These are phyloP conservation scores for Aspergillus alliaceus DNA, from an alignment of 2,329 filamentous ascomycete genomes.

Conservation along the genomic window DNA sequence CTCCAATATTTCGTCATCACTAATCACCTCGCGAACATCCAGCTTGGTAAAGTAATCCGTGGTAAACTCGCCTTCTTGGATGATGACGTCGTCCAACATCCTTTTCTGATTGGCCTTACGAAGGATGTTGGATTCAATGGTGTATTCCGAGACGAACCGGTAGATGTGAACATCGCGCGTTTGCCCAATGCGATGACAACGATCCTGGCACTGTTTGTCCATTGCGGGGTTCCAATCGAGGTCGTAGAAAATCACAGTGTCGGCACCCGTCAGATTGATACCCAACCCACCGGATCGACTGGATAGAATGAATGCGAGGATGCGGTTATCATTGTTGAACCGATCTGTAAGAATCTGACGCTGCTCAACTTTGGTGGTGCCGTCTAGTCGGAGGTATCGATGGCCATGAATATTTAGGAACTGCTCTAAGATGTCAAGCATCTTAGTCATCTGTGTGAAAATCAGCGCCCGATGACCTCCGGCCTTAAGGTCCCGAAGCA, in stretches of 20 bases:
- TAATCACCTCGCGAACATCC: constrained; percentile 67
- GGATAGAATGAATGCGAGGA: constrained; percentile 92
- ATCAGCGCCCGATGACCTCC: constrained; percentile 93
- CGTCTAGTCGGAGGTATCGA: constrained; percentile 93
- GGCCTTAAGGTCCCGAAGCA: constrained; percentile 82
- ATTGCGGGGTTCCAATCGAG: constrained; percentile 99
- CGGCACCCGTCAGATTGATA: constrained; percentile 94
- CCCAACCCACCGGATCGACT: constrained; percentile 91
- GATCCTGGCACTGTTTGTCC: constrained; percentile 98
- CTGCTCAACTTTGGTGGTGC: constrained; percentile 94
- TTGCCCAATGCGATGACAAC: constrained; percentile 95
- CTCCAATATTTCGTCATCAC: constrained; percentile 55
- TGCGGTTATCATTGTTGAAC: constrained; percentile 92
- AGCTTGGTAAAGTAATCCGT: constrained; percentile 91
- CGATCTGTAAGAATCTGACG: constrained; percentile 92
- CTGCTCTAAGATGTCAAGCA: constrained; percentile 93
- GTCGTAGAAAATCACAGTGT: constrained; percentile 98
- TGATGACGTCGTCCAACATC: constrained; percentile 96
- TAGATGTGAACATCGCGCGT: constrained; percentile 98
- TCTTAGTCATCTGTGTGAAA: constrained; percentile 99
- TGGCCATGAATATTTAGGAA: constrained; percentile 98
- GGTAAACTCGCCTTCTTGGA: constrained; percentile 96
- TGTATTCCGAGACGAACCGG: constrained; percentile 87
- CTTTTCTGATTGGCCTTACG: constrained; percentile 97
- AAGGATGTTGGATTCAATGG: constrained; percentile 96